Conservation (phyloP, 345 rosid species). For the Erodium maritimum region DNA sequence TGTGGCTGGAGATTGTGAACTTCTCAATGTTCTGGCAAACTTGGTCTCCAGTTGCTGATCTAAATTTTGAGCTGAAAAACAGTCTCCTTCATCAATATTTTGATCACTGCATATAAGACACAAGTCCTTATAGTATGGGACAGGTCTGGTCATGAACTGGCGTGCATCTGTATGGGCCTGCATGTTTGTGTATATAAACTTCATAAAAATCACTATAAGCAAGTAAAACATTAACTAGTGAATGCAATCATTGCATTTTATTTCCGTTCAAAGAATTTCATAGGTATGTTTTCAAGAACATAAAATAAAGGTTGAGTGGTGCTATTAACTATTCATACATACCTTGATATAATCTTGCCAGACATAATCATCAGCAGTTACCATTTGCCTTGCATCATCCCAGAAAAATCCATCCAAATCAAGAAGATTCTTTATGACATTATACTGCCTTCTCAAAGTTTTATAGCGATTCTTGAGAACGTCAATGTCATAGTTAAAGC, state of each 20-base stretch:
- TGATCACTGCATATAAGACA: slow-evolving; percentile 46
- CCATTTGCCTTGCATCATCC: slow-evolving; percentile 82
- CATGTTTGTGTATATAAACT: slow-evolving; percentile 11
- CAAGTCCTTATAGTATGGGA: slow-evolving; percentile 63
- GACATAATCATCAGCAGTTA: slow-evolving; percentile 64
- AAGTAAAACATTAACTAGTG: not conserved
- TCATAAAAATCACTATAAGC: not conserved
- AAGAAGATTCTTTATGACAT: slow-evolving; percentile 54
- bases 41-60: slow-evolving; percentile 33
- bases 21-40: slow-evolving; percentile 19
- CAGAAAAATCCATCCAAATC: slow-evolving; percentile 61
- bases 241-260: not conserved
- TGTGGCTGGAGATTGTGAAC: slow-evolving; percentile 20
- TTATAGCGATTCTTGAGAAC: slow-evolving; percentile 77
- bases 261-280: not conserved
- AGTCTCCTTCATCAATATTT: slow-evolving; percentile 28
- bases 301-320: not conserved
- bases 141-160: slow-evolving; percentile 70
- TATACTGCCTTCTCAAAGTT: slow-evolving; percentile 63
- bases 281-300: not conserved
- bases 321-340: not conserved
- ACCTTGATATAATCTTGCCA: slow-evolving; percentile 93
- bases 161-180: slow-evolving; percentile 62
- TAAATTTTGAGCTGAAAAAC: slow-evolving; percentile 40
- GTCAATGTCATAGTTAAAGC: slow-evolving; percentile 47